These are phyloP conservation scores for Hyaloscypha variabilis DNA, from an alignment of 495 filamentous ascomycete genomes.

Conservation along the genomic window DNA sequence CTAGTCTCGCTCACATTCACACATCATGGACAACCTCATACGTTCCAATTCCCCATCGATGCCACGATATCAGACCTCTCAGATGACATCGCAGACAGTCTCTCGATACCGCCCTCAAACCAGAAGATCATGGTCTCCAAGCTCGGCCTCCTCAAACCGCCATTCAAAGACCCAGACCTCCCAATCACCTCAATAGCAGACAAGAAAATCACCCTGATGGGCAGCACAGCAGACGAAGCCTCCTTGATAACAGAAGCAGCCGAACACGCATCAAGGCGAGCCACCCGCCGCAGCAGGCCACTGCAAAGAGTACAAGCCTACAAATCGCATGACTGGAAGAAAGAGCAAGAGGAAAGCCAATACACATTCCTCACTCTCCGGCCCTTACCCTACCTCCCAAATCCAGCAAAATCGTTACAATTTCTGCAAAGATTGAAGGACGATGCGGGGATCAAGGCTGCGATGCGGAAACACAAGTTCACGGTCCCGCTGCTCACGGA, in stretches of 20 bases:
- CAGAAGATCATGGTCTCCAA: constrained; percentile 78
- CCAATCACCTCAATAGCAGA: constrained; percentile 51
- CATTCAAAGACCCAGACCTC: constrained; percentile 57
- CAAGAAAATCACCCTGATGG: constrained; percentile 67
- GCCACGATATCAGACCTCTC: constrained; percentile 67
- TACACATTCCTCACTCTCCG: constrained; percentile 84
- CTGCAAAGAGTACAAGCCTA: constrained; percentile 36
- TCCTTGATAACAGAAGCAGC: constrained; percentile 42
- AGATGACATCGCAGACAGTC: constrained; percentile 47
- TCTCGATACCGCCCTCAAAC: constrained; percentile 67
- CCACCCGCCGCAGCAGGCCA: constrained; percentile 41
- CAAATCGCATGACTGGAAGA: constrained; percentile 40
- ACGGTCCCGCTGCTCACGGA: constrained; percentile 87
- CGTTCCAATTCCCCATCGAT: constrained; percentile 43
- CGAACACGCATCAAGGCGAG: constrained; percentile 40
- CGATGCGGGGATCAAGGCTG: constrained; percentile 82
- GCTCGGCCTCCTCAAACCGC: constrained; percentile 66
- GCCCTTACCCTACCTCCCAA: constrained; percentile 78
- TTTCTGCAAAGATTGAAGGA: constrained; percentile 77
- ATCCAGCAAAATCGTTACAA: constrained; percentile 63
- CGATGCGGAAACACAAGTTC: constrained; percentile 85
- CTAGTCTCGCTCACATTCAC: constrained; percentile 23
- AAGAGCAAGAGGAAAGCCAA: constrained; percentile 55
- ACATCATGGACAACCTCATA: constrained; percentile 56
- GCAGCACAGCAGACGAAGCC: constrained; percentile 57